Conservation (phyloP, 805 yeast species). For the Wickerhamiella kurtzmanii region DNA sequence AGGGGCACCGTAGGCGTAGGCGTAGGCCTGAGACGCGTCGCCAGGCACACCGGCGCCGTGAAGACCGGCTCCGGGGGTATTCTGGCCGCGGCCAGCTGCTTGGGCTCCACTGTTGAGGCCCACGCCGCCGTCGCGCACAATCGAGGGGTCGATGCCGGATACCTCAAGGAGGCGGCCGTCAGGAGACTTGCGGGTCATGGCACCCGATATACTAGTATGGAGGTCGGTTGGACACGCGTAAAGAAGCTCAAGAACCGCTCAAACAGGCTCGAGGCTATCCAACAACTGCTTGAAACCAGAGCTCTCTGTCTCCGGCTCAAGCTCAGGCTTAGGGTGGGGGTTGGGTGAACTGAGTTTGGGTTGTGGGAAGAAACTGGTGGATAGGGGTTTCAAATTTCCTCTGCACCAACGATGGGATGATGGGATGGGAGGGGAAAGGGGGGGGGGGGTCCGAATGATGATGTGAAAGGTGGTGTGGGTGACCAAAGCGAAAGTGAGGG, state of each 20-base stretch:
- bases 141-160: not conserved
- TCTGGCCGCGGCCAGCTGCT: not conserved
- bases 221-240: too few species aligned
- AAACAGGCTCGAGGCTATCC: too few species aligned
- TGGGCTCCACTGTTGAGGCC: not conserved
- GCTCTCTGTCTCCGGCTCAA: conserved; percentile 7
- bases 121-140: not conserved
- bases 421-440: not conserved
- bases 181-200: conserved; percentile 16
- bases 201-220: conserved; percentile 48
- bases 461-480: not conserved
- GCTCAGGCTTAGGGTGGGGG: not conserved
- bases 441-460: too few species aligned
- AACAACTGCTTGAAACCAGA: conserved; percentile 23
- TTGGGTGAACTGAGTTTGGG: not conserved
- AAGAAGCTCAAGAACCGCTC: too few species aligned
- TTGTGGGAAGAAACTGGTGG: not conserved
- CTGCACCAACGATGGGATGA: too few species aligned
- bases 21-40: not conserved
- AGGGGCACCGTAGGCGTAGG: not conserved
- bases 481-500: not conserved
- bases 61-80: too few species aligned
- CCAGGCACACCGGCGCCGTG: not conserved
- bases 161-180: not conserved
- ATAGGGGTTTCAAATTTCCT: not conserved